These are phyloP conservation scores for Castanea sativa DNA, from an alignment of 306 rosid species.

Conservation along the genomic window DNA sequence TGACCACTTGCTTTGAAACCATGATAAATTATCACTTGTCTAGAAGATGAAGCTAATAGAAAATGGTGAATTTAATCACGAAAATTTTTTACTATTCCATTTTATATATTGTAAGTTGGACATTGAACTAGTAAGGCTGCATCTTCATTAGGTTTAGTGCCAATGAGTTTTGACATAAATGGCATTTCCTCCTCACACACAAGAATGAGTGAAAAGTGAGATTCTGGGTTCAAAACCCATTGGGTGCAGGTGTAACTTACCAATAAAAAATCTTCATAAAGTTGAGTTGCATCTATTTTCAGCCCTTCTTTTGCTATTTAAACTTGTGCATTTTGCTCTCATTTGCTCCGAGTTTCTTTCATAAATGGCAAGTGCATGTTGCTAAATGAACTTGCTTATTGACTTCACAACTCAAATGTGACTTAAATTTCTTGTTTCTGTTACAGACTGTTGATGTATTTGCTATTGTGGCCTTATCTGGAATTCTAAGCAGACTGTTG, in stretches of 20 bases:
- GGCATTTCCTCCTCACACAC: too few relatives aligned
- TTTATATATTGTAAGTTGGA: slow-evolving; percentile 14
- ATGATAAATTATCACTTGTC: too few relatives aligned
- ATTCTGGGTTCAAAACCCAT: too few relatives aligned
- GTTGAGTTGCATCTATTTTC: slow-evolving; percentile 19
- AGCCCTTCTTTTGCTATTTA: neutral
- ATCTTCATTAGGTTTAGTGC: neutral
- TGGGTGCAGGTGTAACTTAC: too few relatives aligned
- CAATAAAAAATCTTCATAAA: neutral
- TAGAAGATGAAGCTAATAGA: too few relatives aligned
- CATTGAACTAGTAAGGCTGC: slow-evolving; percentile 19
- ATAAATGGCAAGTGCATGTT: neutral
- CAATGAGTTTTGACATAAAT: too few relatives aligned
- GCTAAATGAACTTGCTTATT: neutral
- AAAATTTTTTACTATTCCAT: neutral
- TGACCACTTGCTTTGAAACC: too few relatives aligned
- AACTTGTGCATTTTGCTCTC: neutral
- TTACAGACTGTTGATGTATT: slow-evolving; percentile 99
- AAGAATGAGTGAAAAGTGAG: too few relatives aligned
- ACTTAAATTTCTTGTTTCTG: slow-evolving; percentile 36
- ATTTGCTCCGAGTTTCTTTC: slow-evolving; percentile 9
- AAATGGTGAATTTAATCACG: neutral
- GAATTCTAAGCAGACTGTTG: slow-evolving; percentile 93
- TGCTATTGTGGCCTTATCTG: slow-evolving; percentile 99
- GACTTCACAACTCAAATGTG: slow-evolving; percentile 13